These are phyloP conservation scores for Arthrobotrys musiformis DNA, from an alignment of 2,329 filamentous ascomycete genomes.

Conservation along the genomic window DNA sequence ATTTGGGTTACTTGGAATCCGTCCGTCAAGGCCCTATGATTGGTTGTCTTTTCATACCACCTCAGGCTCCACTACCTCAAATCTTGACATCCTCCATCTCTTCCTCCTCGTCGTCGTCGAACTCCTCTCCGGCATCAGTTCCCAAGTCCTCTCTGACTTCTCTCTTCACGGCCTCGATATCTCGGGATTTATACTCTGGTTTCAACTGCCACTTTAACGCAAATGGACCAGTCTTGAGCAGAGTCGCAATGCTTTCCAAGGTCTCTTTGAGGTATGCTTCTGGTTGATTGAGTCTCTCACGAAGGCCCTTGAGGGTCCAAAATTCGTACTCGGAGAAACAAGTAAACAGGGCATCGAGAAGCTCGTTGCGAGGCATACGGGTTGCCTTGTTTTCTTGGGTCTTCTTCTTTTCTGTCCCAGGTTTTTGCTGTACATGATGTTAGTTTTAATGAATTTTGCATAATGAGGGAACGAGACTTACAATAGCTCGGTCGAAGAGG, in stretches of 20 bases:
- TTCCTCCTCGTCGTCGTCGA: slow-evolving; percentile 64
- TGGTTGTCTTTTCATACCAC: background rate
- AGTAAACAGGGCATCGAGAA: slow-evolving; percentile 84
- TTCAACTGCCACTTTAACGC: slow-evolving; percentile 86
- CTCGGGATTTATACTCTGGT: slow-evolving; percentile 72
- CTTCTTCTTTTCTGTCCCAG: slow-evolving; percentile 68
- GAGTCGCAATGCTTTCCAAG: slow-evolving; percentile 81
- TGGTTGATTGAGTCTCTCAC: slow-evolving; percentile 80
- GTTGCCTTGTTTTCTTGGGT: slow-evolving; percentile 83
- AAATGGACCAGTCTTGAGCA: slow-evolving; percentile 85
- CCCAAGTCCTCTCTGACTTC: slow-evolving; percentile 68
- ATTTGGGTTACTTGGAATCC: background rate
- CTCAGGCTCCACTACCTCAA: background rate
- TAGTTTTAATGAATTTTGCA: background rate
- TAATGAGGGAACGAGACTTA: background rate
- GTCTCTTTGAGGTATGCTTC: slow-evolving; percentile 91
- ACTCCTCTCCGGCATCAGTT: slow-evolving; percentile 65
- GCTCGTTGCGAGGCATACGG: slow-evolving; percentile 87
- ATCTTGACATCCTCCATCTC: slow-evolving; percentile 65
- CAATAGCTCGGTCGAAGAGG: slow-evolving; percentile 21
- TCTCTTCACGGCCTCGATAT: slow-evolving; percentile 63
- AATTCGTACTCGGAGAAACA: slow-evolving; percentile 88
- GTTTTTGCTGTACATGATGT: slow-evolving; percentile 66
- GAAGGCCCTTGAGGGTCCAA: slow-evolving; percentile 92
- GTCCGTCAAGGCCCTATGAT: background rate